A percentile compares a stretch with the other conserved stretches of the same genome.
phyloP scores from a whole-genome alignment of 257 asterid species.

The Cordia subcordata region DNA sequence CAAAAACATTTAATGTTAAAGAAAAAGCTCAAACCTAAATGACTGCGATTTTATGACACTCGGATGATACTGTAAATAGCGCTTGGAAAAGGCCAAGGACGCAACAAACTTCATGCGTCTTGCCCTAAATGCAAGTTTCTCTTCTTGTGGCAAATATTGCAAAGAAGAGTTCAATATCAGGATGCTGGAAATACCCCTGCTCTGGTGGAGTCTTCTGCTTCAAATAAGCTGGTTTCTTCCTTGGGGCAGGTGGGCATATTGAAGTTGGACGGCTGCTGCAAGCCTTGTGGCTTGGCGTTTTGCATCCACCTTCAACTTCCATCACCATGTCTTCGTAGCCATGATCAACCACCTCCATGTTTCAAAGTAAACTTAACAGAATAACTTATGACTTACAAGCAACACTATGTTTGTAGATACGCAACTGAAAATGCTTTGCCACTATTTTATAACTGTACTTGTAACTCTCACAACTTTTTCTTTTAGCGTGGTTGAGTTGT shows the following conservation, averaged over 20 bases:
- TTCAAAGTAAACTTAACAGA: neutral
- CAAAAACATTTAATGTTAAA: too few species aligned
- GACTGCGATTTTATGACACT: too few species aligned
- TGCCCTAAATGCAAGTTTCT: neutral
- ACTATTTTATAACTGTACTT: neutral
- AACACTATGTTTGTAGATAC: neutral
- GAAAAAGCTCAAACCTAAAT: too few species aligned
- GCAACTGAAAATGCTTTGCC: too few species aligned
- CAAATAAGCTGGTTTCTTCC: slow-evolving; percentile 12
- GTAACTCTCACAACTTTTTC: neutral
- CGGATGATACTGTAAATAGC: too few species aligned
- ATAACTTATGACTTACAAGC: too few species aligned
- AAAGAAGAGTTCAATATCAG: slow-evolving; percentile 25
- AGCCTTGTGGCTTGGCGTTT: slow-evolving; percentile 23
- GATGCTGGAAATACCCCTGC: slow-evolving; percentile 12
- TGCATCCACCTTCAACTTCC: slow-evolving; percentile 16
- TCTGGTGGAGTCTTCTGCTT: slow-evolving; percentile 7
- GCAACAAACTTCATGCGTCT: too few species aligned
- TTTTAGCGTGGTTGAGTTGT: neutral
- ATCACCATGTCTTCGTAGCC: neutral
- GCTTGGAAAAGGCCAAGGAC: too few species aligned
- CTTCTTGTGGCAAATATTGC: slow-evolving; percentile 3
- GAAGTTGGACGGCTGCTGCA: slow-evolving; percentile 7
- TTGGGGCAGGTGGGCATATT: slow-evolving; percentile 25
- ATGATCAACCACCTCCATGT: neutral